Evolutionary conservation across 306 rosid species (phyloP), one percentile per base, ranked within the genome.

Genomic region (Cajanus cajan): DNA sequence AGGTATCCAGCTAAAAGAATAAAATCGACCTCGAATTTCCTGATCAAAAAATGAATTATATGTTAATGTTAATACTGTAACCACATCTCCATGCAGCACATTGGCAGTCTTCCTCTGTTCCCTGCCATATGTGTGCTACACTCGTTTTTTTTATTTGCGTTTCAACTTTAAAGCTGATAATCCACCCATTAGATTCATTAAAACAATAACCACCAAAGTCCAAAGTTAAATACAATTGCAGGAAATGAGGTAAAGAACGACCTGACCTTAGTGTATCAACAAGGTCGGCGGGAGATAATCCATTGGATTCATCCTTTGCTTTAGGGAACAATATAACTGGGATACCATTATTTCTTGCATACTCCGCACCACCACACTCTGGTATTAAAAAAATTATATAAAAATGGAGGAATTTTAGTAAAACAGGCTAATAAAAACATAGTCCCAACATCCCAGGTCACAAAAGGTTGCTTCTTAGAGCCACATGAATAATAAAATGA

Each of bases 1-100:
- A 95, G 85, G 71, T 83, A 95, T 82, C 98, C 98, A 68, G 98
- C 98, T 28, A 95, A 91, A 76, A 95, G 89, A 82, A 94, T 79
- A 81, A 88, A 94, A 80, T 90, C 97, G 44, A 94, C 89, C 85
- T 88, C 86, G 0, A 85, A 82, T 21, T 70, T 77, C 97, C 96
- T 91, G 83, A 71, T 65, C 8, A 78, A 25, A 71, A n/a, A 34
- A 74, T 43, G 33, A 36, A 58, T 25, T 24, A 58, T 58, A 52
- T 24, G 66, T 41, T 57, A 79, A 59, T n/a, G n/a, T n/a, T n/a
- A n/a, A 59, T 48, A 36, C 34, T 16, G 15, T 8, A 63, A 63
- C 15, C 67, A 76, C 10, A 19, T 55, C 22, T 55, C 73, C 15
- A n/a, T 45, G 57, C 18, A 71, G 73, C 22, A 82, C 6, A 45